A percentile compares a stretch with the other conserved stretches of the same genome.
These are phyloP conservation scores for Houttuynia cordata DNA, from an alignment of 164 flowering plant species.

Conservation along the genomic window DNA sequence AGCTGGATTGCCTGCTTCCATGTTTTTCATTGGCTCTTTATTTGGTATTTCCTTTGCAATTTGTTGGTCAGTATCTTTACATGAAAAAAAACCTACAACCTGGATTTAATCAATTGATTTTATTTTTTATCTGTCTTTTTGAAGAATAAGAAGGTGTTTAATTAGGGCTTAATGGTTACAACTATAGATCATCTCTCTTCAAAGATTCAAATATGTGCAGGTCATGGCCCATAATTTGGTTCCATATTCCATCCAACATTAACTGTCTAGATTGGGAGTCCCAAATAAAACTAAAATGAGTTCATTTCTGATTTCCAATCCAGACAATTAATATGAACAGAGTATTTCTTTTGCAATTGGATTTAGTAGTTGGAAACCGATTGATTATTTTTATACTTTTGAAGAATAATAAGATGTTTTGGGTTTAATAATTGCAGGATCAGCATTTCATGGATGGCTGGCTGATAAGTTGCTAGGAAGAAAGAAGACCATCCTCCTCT, in stretches of 20 bases:
- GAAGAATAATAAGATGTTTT: background rate
- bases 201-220: too few relatives aligned
- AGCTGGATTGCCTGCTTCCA: conserved; percentile 44
- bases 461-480: conserved; percentile 47
- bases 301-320: too few relatives aligned
- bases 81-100: background rate
- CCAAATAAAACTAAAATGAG: too few relatives aligned
- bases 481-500: conserved; percentile 33
- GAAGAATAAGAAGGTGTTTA: background rate
- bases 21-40: conserved; percentile 52
- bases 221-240: too few relatives aligned
- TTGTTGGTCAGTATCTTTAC: background rate
- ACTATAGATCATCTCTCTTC: too few relatives aligned
- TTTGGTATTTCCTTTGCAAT: conserved; percentile 22
- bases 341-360: too few relatives aligned
- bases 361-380: too few relatives aligned
- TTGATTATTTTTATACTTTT: too few relatives aligned
- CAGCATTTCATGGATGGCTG: conserved; percentile 35
- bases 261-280: too few relatives aligned
- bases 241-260: too few relatives aligned
- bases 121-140: background rate
- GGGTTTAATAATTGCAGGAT: conserved; percentile 24
- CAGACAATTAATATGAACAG: too few relatives aligned
- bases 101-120: background rate
- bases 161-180: conserved; percentile 8